Evolutionary conservation across 441 rosid genomes (phyloP), one percentile per base, ranked within the genome.

Genomic region (Raphanus hybrid): DNA sequence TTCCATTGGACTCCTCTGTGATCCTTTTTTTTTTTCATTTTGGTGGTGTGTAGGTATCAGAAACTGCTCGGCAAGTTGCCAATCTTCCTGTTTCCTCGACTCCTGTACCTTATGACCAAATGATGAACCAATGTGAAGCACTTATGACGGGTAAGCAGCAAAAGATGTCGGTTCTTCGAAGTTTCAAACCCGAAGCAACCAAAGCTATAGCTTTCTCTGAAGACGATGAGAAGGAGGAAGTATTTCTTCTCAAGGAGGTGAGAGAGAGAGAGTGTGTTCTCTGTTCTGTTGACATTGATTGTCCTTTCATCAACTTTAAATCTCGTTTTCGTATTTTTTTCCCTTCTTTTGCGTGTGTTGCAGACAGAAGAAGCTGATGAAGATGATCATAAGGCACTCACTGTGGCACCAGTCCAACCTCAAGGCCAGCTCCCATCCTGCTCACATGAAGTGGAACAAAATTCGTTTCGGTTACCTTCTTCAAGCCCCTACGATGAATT

Each of bases 111-210:
- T 93, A 93, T 80, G 98, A 91, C 80, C 92, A 95, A 78, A 90
- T 93, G 95, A 93, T 83, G 85, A 90, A 82, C 82, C 99, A 93
- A 64, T 95, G 99, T 41, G 99, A 93, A 89, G 98, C 97, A 50
- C 97, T 93, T 69, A 86, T 89, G 69, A 78, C 81, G 4, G 97
- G 94, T 63, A 93, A 95, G 82, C 98, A 93, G 81, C 89, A 90
- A 85, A 95, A 95, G 88, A 95, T 95, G 99, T 90, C 92, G 0
- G 90, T 91, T 68, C 95, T 95, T 80, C 91, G 82, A 64, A 92
- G 97, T 80, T 91, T 93, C 76, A 93, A 91, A 86, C 84, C 82
- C 80, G 90, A 82, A 75, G 91, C 88, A 66, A 50, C 79, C 76
- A 89, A 80, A 83, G 87, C 87, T 54, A 67, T 84, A 77, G 70